Percentiles rank a stretch among this genome's conserved stretches.
phyloP scores from a whole-genome alignment of 495 filamentous ascomycete genomes.

The Neurospora intermedia region DNA sequence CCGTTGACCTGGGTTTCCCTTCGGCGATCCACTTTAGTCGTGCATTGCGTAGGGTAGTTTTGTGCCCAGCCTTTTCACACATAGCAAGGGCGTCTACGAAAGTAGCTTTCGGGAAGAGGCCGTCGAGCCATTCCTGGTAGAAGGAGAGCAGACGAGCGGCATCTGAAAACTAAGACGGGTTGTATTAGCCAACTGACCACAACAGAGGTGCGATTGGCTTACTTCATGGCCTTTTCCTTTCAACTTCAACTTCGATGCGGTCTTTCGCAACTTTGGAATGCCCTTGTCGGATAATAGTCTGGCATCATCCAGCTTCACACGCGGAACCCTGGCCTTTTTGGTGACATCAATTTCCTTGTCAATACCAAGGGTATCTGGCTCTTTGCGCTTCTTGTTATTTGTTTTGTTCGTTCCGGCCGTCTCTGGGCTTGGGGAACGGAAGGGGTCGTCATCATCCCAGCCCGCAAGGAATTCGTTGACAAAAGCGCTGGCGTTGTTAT shows the following conservation, averaged over 20 bases:
- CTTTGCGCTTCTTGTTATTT: slow-evolving; percentile 23
- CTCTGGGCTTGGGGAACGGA: slow-evolving; percentile 22
- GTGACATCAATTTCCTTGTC: slow-evolving; percentile 78
- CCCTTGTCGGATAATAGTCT: slow-evolving; percentile 72
- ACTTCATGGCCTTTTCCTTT: slow-evolving; percentile 95
- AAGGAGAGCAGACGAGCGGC: slow-evolving; percentile 70
- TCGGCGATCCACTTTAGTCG: slow-evolving; percentile 72
- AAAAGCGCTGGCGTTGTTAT: not conserved
- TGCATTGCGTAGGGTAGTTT: slow-evolving; percentile 60
- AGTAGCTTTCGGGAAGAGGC: slow-evolving; percentile 87
- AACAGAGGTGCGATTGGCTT: not conserved
- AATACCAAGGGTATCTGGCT: slow-evolving; percentile 49
- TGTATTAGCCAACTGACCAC: not conserved
- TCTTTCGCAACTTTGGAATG: slow-evolving; percentile 68
- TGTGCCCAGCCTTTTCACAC: slow-evolving; percentile 89
- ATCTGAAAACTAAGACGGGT: slow-evolving; percentile 62
- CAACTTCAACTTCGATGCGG: slow-evolving; percentile 62
- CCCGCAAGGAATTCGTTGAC: slow-evolving; percentile 4
- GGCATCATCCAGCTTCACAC: slow-evolving; percentile 77
- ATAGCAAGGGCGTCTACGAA: slow-evolving; percentile 85
- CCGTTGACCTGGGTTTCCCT: slow-evolving; percentile 40
- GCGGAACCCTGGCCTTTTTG: slow-evolving; percentile 56
- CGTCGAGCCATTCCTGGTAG: slow-evolving; percentile 96
- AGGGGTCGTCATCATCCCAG: slow-evolving; percentile 24
- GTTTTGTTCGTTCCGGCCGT: slow-evolving; percentile 12